Evolutionary conservation across 176 grass and related monocot species (phyloP).

Genomic region (Tuctoria greenei): DNA sequence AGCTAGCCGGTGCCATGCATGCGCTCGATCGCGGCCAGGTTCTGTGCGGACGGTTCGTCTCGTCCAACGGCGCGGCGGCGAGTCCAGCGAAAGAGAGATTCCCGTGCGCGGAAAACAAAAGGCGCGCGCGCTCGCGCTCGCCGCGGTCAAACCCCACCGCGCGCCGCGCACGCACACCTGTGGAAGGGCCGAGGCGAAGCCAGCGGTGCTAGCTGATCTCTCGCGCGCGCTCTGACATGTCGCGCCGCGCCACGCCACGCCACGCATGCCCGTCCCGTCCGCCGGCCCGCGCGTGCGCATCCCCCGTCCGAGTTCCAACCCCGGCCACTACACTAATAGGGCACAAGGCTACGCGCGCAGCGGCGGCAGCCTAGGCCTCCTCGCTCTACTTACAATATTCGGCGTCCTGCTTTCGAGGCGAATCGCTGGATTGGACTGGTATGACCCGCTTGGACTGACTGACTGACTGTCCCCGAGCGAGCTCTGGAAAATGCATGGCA

Average conservation of each 20-base stretch:
- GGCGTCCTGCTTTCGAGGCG: conserved; percentile 12
- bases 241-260: not conserved
- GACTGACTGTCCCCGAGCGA: not conserved
- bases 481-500: conserved; percentile 19
- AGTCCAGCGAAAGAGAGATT: conserved; percentile 58
- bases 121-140: not conserved
- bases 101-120: not conserved
- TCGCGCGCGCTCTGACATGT: conserved; percentile 33
- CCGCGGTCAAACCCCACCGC: conserved; percentile 41
- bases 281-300: conserved; percentile 39
- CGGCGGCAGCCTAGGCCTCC: conserved; percentile 41
- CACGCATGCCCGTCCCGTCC: not conserved
- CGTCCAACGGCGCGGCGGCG: conserved; percentile 37
- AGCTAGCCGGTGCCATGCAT: not conserved
- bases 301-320: conserved; percentile 42
- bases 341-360: conserved; percentile 35
- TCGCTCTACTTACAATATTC: conserved; percentile 14
- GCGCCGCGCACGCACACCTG: conserved; percentile 21
- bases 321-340: not conserved
- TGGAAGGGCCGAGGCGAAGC: not conserved
- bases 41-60: conserved; percentile 40
- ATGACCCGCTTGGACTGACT: conserved; percentile 33
- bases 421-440: conserved; percentile 47
- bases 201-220: not conserved
- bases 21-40: not conserved